Percentiles rank a stretch among this genome's conserved stretches.
These are phyloP conservation scores for Solanum neorickii DNA, from an alignment of 257 asterid species.

Conservation along the genomic window DNA sequence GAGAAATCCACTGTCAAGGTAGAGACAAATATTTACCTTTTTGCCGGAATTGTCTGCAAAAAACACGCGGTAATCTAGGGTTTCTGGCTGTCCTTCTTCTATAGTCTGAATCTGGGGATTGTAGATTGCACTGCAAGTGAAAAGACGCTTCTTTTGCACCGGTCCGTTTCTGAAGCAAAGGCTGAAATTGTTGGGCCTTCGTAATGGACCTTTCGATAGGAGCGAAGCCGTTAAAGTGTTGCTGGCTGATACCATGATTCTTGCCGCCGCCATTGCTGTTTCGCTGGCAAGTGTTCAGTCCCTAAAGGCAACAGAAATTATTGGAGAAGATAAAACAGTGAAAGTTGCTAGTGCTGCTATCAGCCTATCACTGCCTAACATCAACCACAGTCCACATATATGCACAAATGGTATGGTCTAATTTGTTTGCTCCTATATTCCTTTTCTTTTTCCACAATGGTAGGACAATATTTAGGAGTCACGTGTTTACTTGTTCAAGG, in stretches of 20 bases:
- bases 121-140: constrained; percentile 66
- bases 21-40: constrained; percentile 29
- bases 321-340: neutral
- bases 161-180: constrained; percentile 11
- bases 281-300: neutral
- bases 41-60: constrained; percentile 69
- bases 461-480: neutral
- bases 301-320: neutral
- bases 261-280: constrained; percentile 60
- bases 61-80: constrained; percentile 89
- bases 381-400: neutral
- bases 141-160: constrained; percentile 44
- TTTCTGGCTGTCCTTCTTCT: constrained; percentile 85
- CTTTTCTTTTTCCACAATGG: neutral
- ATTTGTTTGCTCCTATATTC: neutral
- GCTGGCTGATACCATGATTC: constrained; percentile 51
- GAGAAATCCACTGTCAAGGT: neutral
- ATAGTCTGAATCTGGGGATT: constrained; percentile 58
- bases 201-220: constrained; percentile 26
- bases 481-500: accelerated
- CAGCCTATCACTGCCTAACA: neutral
- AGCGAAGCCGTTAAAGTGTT: constrained; percentile 38
- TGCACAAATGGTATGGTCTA: neutral
- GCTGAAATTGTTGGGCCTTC: constrained; percentile 22
- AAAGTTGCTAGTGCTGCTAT: neutral